These are phyloP conservation scores for Acanthamoeba castellanii DNA, from an alignment of 208 protist species.

Conservation along the genomic window DNA sequence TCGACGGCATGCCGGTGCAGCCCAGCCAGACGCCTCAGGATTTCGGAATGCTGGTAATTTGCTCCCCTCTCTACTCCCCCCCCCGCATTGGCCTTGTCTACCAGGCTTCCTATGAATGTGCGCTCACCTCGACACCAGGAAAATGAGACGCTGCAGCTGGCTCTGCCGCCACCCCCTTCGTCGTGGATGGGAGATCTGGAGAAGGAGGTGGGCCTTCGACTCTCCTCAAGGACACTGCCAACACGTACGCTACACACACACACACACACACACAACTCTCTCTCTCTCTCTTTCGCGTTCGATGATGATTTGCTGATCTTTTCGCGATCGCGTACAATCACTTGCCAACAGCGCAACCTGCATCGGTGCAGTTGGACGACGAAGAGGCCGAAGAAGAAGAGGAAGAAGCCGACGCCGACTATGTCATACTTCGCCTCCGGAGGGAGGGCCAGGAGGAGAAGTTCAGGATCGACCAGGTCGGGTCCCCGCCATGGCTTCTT, in stretches of 20 bases:
- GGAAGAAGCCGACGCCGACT: background rate
- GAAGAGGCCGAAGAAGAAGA: background rate
- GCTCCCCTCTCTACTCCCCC: background rate
- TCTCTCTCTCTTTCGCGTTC: background rate
- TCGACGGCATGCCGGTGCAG: slow-evolving; percentile 11
- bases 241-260: background rate
- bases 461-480: slow-evolving; percentile 9
- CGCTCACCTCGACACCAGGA: background rate
- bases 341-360: background rate
- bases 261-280: too few species aligned
- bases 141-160: background rate
- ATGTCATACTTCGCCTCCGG: background rate
- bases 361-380: background rate
- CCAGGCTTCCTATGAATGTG: background rate
- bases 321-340: background rate
- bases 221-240: background rate
- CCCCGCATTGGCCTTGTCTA: background rate
- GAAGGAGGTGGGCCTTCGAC: background rate
- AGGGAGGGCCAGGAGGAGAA: background rate
- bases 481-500: too few species aligned
- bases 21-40: background rate
- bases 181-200: background rate
- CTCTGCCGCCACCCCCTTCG: background rate
- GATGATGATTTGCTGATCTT: too few species aligned
- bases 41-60: background rate